phyloP scores from a whole-genome alignment of 192 early-diverging fungal genomes.

The Rhizoclosmatium globosum region DNA sequence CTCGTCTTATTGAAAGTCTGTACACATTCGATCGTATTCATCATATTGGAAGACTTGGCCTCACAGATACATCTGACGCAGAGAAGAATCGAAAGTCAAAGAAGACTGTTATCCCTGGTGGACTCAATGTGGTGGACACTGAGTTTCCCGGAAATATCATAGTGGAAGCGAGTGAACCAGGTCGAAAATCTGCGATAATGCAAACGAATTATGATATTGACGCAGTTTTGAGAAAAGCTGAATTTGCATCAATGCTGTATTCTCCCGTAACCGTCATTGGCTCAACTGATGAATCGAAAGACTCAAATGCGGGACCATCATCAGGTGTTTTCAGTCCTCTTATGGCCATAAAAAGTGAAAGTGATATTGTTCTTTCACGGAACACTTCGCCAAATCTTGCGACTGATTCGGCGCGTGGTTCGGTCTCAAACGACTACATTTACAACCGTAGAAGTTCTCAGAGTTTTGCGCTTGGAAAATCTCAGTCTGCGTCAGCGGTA shows the following conservation, averaged over 20 bases:
- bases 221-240: slow-evolving; percentile 19
- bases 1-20: slow-evolving; percentile 38
- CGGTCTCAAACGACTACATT: slow-evolving; percentile 25
- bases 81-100: not conserved
- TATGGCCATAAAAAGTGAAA: slow-evolving; percentile 14
- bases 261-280: slow-evolving; percentile 1
- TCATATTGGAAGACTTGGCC: slow-evolving; percentile 22
- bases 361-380: slow-evolving; percentile 5
- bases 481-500: slow-evolving; percentile 9
- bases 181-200: slow-evolving; percentile 4
- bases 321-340: not conserved
- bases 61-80: not conserved
- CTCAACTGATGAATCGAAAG: not conserved
- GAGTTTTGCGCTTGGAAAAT: not conserved
- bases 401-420: slow-evolving; percentile 22
- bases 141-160: not conserved
- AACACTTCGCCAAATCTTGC: slow-evolving; percentile 14
- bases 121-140: slow-evolving; percentile 1
- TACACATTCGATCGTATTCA: slow-evolving; percentile 54
- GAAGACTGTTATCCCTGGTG: not conserved
- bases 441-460: slow-evolving; percentile 27
- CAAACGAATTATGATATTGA: slow-evolving; percentile 36
- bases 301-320: not conserved
- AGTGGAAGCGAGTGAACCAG: slow-evolving; percentile 18
- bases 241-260: slow-evolving; percentile 1